Evolutionary conservation across 805 yeast species (phyloP).

Genomic region (Limtongia smithiae): DNA sequence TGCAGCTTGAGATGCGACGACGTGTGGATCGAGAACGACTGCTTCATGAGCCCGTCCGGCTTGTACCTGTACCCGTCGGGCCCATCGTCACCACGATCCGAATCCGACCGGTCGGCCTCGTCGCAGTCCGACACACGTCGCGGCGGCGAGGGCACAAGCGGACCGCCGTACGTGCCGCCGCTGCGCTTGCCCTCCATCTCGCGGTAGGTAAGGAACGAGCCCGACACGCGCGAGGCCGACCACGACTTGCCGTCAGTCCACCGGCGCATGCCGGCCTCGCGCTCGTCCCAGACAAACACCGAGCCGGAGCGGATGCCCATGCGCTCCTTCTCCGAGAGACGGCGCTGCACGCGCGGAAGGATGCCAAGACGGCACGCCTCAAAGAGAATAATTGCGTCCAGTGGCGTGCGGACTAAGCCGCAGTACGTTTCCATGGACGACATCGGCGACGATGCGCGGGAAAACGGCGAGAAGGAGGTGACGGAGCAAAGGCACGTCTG

Average conservation of each 20-base stretch:
- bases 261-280: conserved; percentile 64
- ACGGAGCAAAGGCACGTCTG: background rate
- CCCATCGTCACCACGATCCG: conserved; percentile 13
- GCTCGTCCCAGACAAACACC: conserved; percentile 69
- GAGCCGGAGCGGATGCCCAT: conserved; percentile 54
- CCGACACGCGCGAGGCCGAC: conserved; percentile 68
- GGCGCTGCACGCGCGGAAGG: conserved; percentile 55
- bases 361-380: conserved; percentile 60
- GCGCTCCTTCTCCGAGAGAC: conserved; percentile 58
- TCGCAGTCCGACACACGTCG: background rate
- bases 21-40: conserved; percentile 57
- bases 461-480: background rate
- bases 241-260: conserved; percentile 79
- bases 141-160: conserved; percentile 10
- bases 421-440: conserved; percentile 53
- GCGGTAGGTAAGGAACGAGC: conserved; percentile 58
- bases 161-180: conserved; percentile 25
- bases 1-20: conserved; percentile 54
- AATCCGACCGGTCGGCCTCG: conserved; percentile 10
- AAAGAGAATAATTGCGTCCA: conserved; percentile 60
- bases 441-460: conserved; percentile 3
- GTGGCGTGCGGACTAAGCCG: conserved; percentile 55
- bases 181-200: conserved; percentile 48
- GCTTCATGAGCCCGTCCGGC: conserved; percentile 58
- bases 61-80: conserved; percentile 43